Percentiles rank a stretch among this genome's conserved stretches.
Evolutionary conservation across 306 rosid genomes (phyloP).

Genomic region (Pueraria montana): DNA sequence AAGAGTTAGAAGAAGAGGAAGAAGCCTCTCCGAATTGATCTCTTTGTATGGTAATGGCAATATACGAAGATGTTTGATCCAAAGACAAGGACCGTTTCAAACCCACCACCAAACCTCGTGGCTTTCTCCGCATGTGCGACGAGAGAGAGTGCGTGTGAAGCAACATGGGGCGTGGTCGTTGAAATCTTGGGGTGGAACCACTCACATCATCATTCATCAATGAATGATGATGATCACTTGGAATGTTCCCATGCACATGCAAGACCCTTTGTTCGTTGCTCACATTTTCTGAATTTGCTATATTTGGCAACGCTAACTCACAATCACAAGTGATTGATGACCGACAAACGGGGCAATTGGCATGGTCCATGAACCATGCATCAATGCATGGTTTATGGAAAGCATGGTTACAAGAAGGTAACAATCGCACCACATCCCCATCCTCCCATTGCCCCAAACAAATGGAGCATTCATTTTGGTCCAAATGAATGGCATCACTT

Average conservation of each 20-base stretch:
- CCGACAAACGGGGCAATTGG: slow-evolving; percentile 65
- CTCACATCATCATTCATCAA: background rate
- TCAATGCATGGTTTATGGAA: slow-evolving; percentile 65
- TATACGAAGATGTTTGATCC: slow-evolving; percentile 49
- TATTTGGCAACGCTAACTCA: background rate
- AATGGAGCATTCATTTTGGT: slow-evolving; percentile 67
- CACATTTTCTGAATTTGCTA: background rate
- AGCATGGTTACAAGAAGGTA: slow-evolving; percentile 64
- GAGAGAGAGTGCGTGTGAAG: slow-evolving; percentile 44
- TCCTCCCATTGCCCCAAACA: slow-evolving; percentile 64
- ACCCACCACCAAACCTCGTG: background rate
- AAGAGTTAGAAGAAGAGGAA: background rate
- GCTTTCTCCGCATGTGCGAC: slow-evolving; percentile 14
- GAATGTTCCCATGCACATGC: background rate
- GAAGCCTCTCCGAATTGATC: slow-evolving; percentile 39
- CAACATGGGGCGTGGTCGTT: background rate
- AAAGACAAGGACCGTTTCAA: slow-evolving; percentile 63
- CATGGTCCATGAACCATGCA: slow-evolving; percentile 59
- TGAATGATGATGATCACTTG: background rate
- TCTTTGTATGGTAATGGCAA: slow-evolving; percentile 39
- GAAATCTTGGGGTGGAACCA: background rate
- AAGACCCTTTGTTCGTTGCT: background rate
- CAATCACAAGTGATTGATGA: slow-evolving; percentile 38
- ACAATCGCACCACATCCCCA: slow-evolving; percentile 49
- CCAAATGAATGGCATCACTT: background rate